Percentiles rank a stretch among this genome's conserved stretches.
Evolutionary conservation across 768 basidiomycete genomes (phyloP).

Genomic region (Boletus rubroflammeus): DNA sequence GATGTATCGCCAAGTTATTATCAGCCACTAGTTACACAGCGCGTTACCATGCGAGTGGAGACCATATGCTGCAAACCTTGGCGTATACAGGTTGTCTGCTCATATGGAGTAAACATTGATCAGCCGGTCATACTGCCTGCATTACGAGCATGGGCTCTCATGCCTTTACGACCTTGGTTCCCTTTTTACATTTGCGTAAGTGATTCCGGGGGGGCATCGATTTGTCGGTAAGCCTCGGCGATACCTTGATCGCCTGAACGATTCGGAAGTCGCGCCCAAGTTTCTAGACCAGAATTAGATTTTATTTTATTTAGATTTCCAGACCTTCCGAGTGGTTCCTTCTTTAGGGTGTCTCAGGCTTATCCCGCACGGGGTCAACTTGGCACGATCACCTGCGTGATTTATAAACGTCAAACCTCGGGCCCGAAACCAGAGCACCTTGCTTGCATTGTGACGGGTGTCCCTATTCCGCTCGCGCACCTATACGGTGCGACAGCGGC

Average conservation of each 20-base stretch:
- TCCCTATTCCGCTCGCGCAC: not conserved
- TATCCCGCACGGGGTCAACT: not conserved
- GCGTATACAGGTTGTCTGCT: not conserved
- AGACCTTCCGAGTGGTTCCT: not conserved
- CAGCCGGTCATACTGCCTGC: not conserved
- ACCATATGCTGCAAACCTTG: not conserved
- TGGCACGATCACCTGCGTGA: not conserved
- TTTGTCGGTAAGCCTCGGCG: slow-evolving; percentile 15
- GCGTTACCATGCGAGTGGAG: slow-evolving; percentile 9
- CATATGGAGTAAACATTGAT: slow-evolving; percentile 10
- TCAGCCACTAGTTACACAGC: slow-evolving; percentile 6
- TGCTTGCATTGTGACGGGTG: not conserved
- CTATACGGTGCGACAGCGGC: not conserved
- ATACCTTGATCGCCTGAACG: slow-evolving; percentile 2
- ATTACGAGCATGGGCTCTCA: not conserved
- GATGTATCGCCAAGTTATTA: slow-evolving; percentile 2
- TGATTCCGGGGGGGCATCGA: not conserved
- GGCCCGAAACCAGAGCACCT: slow-evolving; percentile 6
- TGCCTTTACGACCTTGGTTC: not conserved
- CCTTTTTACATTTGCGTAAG: slow-evolving; percentile 7
- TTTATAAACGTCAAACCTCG: slow-evolving; percentile 2
- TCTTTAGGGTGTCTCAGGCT: slow-evolving; percentile 1
- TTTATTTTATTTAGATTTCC: slow-evolving; percentile 8
- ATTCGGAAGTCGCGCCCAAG: not conserved
- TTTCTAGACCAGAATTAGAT: slow-evolving; percentile 6